These are phyloP conservation scores for Fusarium nurragi DNA, from an alignment of 2,329 filamentous ascomycete species.

Conservation along the genomic window DNA sequence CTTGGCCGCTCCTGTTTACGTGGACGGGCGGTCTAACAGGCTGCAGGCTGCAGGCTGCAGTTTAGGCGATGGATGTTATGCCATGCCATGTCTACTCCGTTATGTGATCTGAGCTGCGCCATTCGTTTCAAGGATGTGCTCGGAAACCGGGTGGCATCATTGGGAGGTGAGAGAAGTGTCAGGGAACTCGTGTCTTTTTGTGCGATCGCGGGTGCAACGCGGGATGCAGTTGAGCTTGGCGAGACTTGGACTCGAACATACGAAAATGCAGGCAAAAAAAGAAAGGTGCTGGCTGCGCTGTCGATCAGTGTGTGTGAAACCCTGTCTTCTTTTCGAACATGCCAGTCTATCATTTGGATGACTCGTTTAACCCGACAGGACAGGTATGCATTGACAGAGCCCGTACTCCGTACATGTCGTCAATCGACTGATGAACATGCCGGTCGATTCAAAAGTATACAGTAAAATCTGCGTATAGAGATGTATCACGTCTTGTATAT, in stretches of 20 bases:
- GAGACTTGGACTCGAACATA: slow-evolving; percentile 1
- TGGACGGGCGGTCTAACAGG: slow-evolving; percentile 31
- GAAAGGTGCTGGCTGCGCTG: slow-evolving; percentile 5
- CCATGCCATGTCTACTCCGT: background rate
- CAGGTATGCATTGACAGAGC: background rate
- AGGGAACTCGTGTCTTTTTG: background rate
- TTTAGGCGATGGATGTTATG: slow-evolving; percentile 4
- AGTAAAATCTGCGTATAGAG: background rate
- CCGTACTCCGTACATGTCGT: background rate
- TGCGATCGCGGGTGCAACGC: slow-evolving; percentile 3
- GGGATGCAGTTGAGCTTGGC: background rate
- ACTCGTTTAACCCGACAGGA: background rate
- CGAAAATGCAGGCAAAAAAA: slow-evolving; percentile 17
- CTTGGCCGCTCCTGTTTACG: slow-evolving; percentile 19
- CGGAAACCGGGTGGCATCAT: slow-evolving; percentile 1
- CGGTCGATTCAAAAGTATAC: background rate
- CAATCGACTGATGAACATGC: background rate
- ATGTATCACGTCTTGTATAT: background rate
- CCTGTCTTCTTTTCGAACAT: background rate
- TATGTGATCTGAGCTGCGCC: background rate
- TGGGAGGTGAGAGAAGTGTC: background rate
- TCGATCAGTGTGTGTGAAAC: slow-evolving; percentile 17
- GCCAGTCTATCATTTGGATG: background rate
- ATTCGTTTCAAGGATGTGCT: background rate
- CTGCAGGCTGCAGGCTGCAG: slow-evolving; percentile 22